Evolutionary conservation across 2,329 filamentous ascomycete species (phyloP), one percentile per base, ranked within the genome.

Genomic region (Venturia asperata): DNA sequence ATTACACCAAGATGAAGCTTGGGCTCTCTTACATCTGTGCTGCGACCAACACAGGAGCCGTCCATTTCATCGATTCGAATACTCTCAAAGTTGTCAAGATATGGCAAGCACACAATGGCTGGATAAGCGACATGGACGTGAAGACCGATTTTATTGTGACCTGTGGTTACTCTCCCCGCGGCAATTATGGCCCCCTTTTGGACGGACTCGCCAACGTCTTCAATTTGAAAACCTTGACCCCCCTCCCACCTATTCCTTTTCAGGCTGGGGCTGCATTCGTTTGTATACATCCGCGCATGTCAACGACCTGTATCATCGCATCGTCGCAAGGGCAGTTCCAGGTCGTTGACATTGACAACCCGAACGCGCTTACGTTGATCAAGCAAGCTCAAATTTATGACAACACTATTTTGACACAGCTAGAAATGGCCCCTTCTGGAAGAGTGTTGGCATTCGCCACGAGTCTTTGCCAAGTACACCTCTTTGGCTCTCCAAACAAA

Each of bases 121-220:
- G 87, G 63, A 90, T 99, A 74, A 96, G 91, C 75, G 93, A 97
- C 74, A 97, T 99, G 90, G 94, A 99, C 78, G 91, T 92, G 10
- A 90, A 94, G 73, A 91, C 94, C 72, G 93, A 97, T 74, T 94
- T 94, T 69, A 86, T 99, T 64, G 89, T 97, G 27, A 97, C 94
- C 5, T 99, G 94, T 75, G 94, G 94, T 43, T 96, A 91, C 77
- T 96, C 93, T 1, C 83, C 91, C 30, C 86, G 93, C 69, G 91
- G 92, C 71, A 82, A 90, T 69, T 85, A 88, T 43, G 86, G 86
- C 49, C 89, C 90, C 68, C 92, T 95, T 79, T 85, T 95, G 42
- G 94, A 99, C 72, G 91, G 92, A 0, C 87, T 97, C 66, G 91
- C 96, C 66, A 96, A 97, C 70, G 92, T 97, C 42, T 97, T 96